Conservation (phyloP, 1,284 basidiomycete species). For the Leccinum variabile region DNA sequence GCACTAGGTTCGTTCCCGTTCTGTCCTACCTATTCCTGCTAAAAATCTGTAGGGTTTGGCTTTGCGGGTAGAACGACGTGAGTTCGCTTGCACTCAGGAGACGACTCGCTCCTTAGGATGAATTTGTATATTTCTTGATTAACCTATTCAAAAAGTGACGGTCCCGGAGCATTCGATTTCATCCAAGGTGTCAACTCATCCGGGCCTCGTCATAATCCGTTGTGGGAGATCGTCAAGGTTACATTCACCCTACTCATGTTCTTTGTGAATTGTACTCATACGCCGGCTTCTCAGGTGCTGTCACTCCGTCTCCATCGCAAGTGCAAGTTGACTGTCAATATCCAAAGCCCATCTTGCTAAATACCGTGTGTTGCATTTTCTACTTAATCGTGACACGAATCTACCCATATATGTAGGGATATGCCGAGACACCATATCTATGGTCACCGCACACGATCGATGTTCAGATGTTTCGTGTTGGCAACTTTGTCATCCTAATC, state of each 20-base stretch:
- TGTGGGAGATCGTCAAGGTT: slow-evolving; percentile 80
- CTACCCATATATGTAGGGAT: slow-evolving; percentile 44
- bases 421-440: slow-evolving; percentile 65
- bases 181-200: slow-evolving; percentile 74
- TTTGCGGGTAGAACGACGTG: slow-evolving; percentile 83
- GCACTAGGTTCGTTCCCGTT: slow-evolving; percentile 59
- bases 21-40: neutral
- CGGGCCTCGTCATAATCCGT: slow-evolving; percentile 60
- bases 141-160: slow-evolving; percentile 49
- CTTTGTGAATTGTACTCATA: neutral
- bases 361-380: slow-evolving; percentile 40
- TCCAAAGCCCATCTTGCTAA: slow-evolving; percentile 80
- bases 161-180: slow-evolving; percentile 82
- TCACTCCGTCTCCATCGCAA: slow-evolving; percentile 61
- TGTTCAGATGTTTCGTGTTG: slow-evolving; percentile 79
- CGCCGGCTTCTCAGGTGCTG: slow-evolving; percentile 11
- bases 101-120: slow-evolving; percentile 1
- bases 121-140: neutral
- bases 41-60: slow-evolving; percentile 49
- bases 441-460: slow-evolving; percentile 80
- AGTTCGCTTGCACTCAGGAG: slow-evolving; percentile 22
- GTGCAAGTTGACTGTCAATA: slow-evolving; percentile 72
- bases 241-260: slow-evolving; percentile 23
- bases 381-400: neutral
- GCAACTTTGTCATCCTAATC: slow-evolving; percentile 75